Evolutionary conservation across 2,329 filamentous ascomycete genomes (phyloP), one percentile per base, ranked within the genome.

Genomic region (Sarocladium kiliense): DNA sequence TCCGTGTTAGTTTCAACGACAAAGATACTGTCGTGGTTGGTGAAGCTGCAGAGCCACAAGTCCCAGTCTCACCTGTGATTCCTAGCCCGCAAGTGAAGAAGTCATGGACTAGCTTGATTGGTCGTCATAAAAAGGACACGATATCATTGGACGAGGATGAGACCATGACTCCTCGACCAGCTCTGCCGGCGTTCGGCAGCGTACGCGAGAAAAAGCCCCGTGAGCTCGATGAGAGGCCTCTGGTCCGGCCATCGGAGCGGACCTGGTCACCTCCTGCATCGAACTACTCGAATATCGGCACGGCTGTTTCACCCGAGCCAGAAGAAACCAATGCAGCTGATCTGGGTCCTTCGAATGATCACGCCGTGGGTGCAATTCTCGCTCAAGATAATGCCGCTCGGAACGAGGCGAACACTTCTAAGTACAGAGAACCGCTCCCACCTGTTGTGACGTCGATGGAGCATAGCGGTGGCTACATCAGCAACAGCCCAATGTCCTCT

Each of bases 1-100:
- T 81, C 1, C 78, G 88, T 23, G 88, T 92, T 47, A 96, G 91
- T 71, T 97, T 91, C 65, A 86, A 90, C 59, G 87, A 90, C 51
- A 78, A 80, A 32, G 76, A 71, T n/a, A 80, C 77, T 9, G 71
- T 80, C 10, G 71, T 83, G 2, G 75, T 82, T 21, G 79, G 77
- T 6, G 76, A 82, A 53, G 69, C 76, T 10, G 69, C 70, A 7
- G 63, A 68, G 10, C 60, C 67, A 3, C 62, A 68, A 44, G 60
- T 66, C 1, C 50, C 50, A 7, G 74, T 76, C 7, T 74, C 75
- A 1, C 69, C 75, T 3, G 57, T 71, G 19, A 54, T 70, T 2
- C 58, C 70, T 66, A 62, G 62, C 54, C 55, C 64, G 39, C 58
- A 80, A 71, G 44, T 70, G 66, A 60, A 66, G 61, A 75, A 78